A percentile compares a stretch with the other conserved stretches of the same genome.
These are phyloP conservation scores for Saposhnikovia divaricata DNA, from an alignment of 129 eudicot genomes.

Conservation along the genomic window DNA sequence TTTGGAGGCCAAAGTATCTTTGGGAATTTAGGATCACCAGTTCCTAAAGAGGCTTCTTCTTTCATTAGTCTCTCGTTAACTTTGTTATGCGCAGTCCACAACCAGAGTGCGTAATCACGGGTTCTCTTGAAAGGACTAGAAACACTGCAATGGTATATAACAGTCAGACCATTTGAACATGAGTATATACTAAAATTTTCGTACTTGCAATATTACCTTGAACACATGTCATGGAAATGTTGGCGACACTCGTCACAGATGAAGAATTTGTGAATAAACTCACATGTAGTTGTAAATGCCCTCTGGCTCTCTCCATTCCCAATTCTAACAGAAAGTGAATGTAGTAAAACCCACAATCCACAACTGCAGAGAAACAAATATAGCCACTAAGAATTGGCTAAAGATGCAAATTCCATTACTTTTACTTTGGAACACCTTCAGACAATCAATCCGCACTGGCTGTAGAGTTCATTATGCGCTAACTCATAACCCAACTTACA, in stretches of 20 bases:
- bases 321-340: conserved; percentile 87
- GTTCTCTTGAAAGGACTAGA: conserved; percentile 58
- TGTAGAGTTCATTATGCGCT: not conserved
- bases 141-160: conserved; percentile 35
- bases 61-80: conserved; percentile 72
- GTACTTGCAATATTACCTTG: conserved; percentile 42
- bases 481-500: not conserved
- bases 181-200: not conserved
- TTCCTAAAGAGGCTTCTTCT: conserved; percentile 50
- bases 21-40: conserved; percentile 82
- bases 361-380: conserved; percentile 51
- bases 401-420: not conserved
- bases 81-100: conserved; percentile 85
- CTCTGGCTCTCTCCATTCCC: conserved; percentile 80
- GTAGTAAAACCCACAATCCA: conserved; percentile 90
- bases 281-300: conserved; percentile 73
- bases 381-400: not conserved
- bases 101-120: conserved; percentile 77
- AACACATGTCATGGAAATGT: conserved; percentile 83
- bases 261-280: conserved; percentile 79
- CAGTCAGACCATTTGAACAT: conserved; percentile 4
- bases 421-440: not conserved
- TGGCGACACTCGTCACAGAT: conserved; percentile 85
- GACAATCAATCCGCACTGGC: not conserved
- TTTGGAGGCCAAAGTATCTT: conserved; percentile 77